Evolutionary conservation across 2,329 filamentous ascomycete genomes (phyloP).

Genomic region (Tympanopsis confertula): DNA sequence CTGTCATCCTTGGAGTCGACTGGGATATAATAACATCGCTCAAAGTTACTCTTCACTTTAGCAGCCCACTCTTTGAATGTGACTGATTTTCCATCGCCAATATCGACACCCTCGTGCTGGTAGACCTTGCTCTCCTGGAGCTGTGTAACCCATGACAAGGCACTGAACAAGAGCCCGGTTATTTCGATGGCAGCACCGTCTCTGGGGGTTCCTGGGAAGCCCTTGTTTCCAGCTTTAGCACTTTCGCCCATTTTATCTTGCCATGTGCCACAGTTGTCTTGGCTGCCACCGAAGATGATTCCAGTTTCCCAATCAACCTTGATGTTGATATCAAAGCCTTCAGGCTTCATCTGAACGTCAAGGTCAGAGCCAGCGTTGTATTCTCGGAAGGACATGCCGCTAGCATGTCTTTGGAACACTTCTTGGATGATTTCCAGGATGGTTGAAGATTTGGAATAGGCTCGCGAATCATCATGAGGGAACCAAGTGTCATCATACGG

Average conservation of each 20-base stretch:
- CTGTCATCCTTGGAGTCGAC: slow-evolving; percentile 55
- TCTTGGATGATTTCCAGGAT: slow-evolving; percentile 88
- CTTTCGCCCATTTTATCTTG: slow-evolving; percentile 99
- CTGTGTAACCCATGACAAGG: slow-evolving; percentile 65
- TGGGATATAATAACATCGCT: slow-evolving; percentile 84
- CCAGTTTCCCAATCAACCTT: slow-evolving; percentile 85
- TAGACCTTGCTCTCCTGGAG: slow-evolving; percentile 61
- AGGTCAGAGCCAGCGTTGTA: slow-evolving; percentile 83
- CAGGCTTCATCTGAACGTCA: slow-evolving; percentile 83
- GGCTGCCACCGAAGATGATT: slow-evolving; percentile 86
- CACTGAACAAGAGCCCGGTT: slow-evolving; percentile 83
- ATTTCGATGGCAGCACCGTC: slow-evolving; percentile 95
- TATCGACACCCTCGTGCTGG: slow-evolving; percentile 61
- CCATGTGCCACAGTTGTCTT: slow-evolving; percentile 94
- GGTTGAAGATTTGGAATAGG: slow-evolving; percentile 75
- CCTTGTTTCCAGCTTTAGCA: slow-evolving; percentile 78
- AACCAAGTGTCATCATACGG: slow-evolving; percentile 97
- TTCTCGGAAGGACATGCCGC: slow-evolving; percentile 83
- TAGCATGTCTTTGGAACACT: slow-evolving; percentile 80
- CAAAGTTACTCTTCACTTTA: slow-evolving; percentile 75
- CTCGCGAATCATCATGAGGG: slow-evolving; percentile 63
- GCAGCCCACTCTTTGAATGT: slow-evolving; percentile 69
- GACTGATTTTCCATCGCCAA: slow-evolving; percentile 45
- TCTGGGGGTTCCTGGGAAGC: slow-evolving; percentile 86
- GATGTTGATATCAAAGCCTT: slow-evolving; percentile 86